These are phyloP conservation scores for Trametes gibbosa DNA, from an alignment of 768 basidiomycete genomes.

Conservation along the genomic window DNA sequence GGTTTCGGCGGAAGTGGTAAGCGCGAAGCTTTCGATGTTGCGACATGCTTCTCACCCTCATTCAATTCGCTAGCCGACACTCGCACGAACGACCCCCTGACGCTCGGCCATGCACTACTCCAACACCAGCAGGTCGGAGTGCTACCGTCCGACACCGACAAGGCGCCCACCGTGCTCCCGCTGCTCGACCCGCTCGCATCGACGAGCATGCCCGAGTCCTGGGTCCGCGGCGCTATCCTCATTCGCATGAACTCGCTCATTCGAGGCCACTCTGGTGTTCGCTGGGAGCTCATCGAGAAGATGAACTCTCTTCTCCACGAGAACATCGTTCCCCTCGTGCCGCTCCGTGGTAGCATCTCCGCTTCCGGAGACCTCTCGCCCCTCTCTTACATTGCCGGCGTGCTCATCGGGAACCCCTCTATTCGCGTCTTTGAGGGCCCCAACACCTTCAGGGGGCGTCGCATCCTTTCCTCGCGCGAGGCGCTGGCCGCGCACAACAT, in stretches of 20 bases:
- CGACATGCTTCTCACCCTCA: slow-evolving; percentile 1
- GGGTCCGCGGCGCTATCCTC: slow-evolving; percentile 86
- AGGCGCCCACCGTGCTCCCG: slow-evolving; percentile 53
- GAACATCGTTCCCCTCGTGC: slow-evolving; percentile 77
- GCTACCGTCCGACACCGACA: slow-evolving; percentile 54
- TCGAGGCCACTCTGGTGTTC: slow-evolving; percentile 84
- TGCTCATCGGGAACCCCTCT: slow-evolving; percentile 75
- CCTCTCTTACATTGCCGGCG: slow-evolving; percentile 80
- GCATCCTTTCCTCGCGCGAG: slow-evolving; percentile 51
- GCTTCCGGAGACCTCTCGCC: slow-evolving; percentile 83
- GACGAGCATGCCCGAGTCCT: slow-evolving; percentile 78
- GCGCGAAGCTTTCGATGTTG: slow-evolving; percentile 3
- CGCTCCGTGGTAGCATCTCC: slow-evolving; percentile 79
- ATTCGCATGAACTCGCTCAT: slow-evolving; percentile 88
- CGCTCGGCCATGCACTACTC: slow-evolving; percentile 78
- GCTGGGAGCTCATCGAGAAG: slow-evolving; percentile 75
- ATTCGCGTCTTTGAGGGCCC: slow-evolving; percentile 68
- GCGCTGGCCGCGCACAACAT: slow-evolving; percentile 62
- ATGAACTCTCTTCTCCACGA: slow-evolving; percentile 71
- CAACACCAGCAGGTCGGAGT: slow-evolving; percentile 82
- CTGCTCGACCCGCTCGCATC: slow-evolving; percentile 67
- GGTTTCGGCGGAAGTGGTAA: slow-evolving; percentile 83
- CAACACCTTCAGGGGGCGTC: slow-evolving; percentile 44
- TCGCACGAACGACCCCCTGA: slow-evolving; percentile 68
- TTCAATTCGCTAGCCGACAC: slow-evolving; percentile 59